A percentile compares a stretch with the other conserved stretches of the same genome.
Conservation (phyloP, 305 asterid species). For the Fraxinus floribunda region DNA sequence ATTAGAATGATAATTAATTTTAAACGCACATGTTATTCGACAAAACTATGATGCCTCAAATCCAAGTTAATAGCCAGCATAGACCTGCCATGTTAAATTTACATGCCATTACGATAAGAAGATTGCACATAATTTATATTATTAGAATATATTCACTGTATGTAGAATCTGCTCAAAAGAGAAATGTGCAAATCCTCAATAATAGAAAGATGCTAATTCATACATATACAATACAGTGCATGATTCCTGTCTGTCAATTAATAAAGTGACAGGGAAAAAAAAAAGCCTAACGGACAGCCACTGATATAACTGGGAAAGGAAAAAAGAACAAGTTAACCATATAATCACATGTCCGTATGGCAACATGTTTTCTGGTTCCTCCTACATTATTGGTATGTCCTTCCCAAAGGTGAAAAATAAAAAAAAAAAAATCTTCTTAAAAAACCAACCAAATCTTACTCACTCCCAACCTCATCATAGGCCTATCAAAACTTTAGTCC, state of each 20-base stretch:
- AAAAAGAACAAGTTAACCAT: neutral
- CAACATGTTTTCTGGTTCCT: constrained; percentile 18
- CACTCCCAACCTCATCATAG: neutral
- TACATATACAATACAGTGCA: neutral
- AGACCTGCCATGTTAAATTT: too few species aligned
- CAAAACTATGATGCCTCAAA: neutral
- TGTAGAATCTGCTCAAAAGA: neutral
- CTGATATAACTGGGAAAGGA: neutral
- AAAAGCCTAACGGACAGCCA: neutral
- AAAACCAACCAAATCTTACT: constrained; percentile 1
- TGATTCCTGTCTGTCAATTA: neutral
- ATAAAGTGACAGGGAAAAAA: neutral
- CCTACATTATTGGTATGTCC: constrained; percentile 25
- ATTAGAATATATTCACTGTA: neutral
- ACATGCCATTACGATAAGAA: neutral
- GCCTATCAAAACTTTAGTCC: constrained; percentile 9
- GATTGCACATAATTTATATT: neutral
- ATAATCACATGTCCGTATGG: constrained; percentile 8
- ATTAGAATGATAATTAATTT: too few species aligned
- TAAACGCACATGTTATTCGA: too few species aligned
- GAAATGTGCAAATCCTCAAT: neutral
- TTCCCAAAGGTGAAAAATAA: neutral
- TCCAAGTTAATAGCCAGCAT: too few species aligned
- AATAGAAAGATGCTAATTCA: neutral
- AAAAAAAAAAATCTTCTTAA: neutral